Evolutionary conservation across 2,329 filamentous ascomycete genomes (phyloP).

Genomic region (Coleophoma eucalyptorum): DNA sequence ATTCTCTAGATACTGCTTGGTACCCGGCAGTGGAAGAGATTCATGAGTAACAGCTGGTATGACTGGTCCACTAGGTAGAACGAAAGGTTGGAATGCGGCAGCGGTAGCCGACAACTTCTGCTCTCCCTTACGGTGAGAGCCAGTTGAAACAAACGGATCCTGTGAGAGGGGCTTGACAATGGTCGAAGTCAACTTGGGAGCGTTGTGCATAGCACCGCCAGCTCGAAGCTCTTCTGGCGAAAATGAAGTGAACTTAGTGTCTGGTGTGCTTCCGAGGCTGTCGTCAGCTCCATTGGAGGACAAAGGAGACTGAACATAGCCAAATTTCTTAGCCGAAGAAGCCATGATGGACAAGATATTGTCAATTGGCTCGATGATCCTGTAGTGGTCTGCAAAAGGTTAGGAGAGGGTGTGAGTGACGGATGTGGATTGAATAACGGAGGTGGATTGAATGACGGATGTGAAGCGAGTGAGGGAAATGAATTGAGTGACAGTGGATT

Average conservation of each 20-base stretch:
- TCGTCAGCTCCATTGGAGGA: constrained; percentile 42
- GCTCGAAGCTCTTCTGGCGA: constrained; percentile 50
- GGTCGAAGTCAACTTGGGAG: no score
- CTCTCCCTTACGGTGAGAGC: constrained; percentile 26
- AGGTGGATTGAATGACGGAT: no score
- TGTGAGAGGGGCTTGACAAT: background rate
- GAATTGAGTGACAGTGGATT: no score
- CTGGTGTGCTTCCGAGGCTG: constrained; percentile 56
- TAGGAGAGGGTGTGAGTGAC: no score
- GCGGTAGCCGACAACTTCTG: constrained; percentile 62
- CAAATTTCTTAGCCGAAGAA: constrained; percentile 5
- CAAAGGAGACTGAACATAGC: constrained; percentile 14
- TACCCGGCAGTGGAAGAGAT: constrained; percentile 2
- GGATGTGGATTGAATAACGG: background rate
- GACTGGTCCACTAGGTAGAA: constrained; percentile 4
- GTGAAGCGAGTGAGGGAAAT: no score
- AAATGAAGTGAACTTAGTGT: constrained; percentile 60
- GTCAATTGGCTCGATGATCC: no score
- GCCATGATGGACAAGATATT: background rate
- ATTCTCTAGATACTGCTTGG: constrained; percentile 5
- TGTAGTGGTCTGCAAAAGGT: no score
- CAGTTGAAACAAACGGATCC: constrained; percentile 47
- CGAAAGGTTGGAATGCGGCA: constrained; percentile 53
- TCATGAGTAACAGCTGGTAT: constrained; percentile 3
- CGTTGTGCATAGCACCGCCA: constrained; percentile 13